Evolutionary conservation across 164 flowering plant genomes (phyloP), one percentile per base, ranked within the genome.

Genomic region (Vitis labrusca): DNA sequence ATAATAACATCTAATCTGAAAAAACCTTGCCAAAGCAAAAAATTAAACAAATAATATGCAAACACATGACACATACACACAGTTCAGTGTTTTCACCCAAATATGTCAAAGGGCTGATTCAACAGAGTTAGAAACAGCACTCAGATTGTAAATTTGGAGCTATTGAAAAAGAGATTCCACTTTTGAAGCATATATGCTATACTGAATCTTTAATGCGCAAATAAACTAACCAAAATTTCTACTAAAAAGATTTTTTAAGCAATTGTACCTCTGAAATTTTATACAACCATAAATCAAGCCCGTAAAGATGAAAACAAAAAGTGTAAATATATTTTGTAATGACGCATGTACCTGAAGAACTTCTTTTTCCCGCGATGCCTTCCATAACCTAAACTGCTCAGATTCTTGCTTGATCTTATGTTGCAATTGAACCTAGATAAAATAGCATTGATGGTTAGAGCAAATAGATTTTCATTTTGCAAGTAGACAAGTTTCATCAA

Each of bases 401-500:
- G 97, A 92, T 71, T 96, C 99, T 76, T 93, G 98, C 81, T 96
- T 96, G 64, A 96, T 93, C 78, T 93, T 96, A 57, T 96, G 95
- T 82, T 96, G 99, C 59, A 96, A 75, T 80, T 96, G 97, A 75
- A 96, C 99, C 99, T 95, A 62, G 56, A 71, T 7, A 57, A 50
- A 9, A 54, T 54, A 32, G 57, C 23, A 67, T 50, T 50, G 60
- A 16, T 16, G 3, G 7, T 48, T 8, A 56, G 68, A 62, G 15
- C 37, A 30, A 44, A 19, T 30, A 12, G 9, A 11, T 57, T 2
- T 48, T n/a, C 63, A 29, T 14, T 23, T 10, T 10, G 44, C 9
- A 61, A 37, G 44, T 7, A 49, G 13, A 59, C 16, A 69, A 0
- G n/a, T 65, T 44, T 17, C 8, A 59, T 67, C 44, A 10, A 48